Evolutionary conservation across 768 basidiomycete genomes (phyloP).

Genomic region (Trametes coccinea): DNA sequence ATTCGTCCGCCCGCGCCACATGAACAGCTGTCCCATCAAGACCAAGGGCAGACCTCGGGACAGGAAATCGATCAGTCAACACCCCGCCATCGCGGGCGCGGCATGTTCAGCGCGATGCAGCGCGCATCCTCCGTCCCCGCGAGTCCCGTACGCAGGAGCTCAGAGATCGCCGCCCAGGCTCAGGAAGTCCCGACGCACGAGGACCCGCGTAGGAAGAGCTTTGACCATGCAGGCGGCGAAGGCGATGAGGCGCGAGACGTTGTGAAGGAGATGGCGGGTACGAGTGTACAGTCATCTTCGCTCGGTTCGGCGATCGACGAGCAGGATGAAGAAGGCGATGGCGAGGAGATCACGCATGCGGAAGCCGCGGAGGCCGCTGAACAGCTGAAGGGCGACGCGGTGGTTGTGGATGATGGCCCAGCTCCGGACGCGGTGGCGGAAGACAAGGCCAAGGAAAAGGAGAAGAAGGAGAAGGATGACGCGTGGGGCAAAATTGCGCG

Average conservation of each 20-base stretch:
- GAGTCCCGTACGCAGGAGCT: conserved; percentile 33
- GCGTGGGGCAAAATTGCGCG: conserved; percentile 67
- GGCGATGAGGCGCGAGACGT: conserved; percentile 19
- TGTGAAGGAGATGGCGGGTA: conserved; percentile 15
- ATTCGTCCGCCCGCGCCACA: conserved; percentile 20
- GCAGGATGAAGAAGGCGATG: conserved; percentile 10
- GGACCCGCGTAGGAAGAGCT: conserved; percentile 44
- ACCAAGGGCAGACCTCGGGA: background rate
- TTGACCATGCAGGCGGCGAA: conserved; percentile 36
- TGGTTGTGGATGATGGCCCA: conserved; percentile 3
- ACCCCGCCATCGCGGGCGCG: background rate
- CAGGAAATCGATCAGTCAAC: background rate
- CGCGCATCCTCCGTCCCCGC: conserved; percentile 64
- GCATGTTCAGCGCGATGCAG: conserved; percentile 13
- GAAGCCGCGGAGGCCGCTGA: conserved; percentile 27
- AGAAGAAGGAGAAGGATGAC: conserved; percentile 43
- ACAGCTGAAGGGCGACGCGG: conserved; percentile 37
- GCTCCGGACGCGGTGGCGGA: conserved; percentile 25
- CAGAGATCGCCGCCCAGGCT: conserved; percentile 39
- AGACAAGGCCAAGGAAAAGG: conserved; percentile 34
- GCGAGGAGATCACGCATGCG: background rate
- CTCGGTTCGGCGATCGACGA: conserved; percentile 11
- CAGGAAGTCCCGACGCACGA: conserved; percentile 38
- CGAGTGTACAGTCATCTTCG: background rate
- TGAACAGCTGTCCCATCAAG: conserved; percentile 3